phyloP scores from a whole-genome alignment of 1,284 basidiomycete genomes.

The Hortiboletus rubellus region DNA sequence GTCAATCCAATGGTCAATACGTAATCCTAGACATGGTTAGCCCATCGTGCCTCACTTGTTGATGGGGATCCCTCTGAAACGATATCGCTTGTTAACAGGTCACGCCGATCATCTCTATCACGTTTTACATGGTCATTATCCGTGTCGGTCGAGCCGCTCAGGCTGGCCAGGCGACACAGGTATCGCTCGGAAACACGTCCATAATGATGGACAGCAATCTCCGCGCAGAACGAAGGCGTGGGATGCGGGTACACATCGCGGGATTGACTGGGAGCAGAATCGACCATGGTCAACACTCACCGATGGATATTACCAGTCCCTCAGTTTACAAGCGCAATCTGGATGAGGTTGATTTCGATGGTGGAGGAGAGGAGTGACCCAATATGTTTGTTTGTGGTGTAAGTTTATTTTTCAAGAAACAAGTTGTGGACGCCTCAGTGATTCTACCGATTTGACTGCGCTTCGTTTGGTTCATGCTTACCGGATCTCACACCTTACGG shows the following conservation, averaged over 20 bases:
- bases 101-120: conserved; percentile 4
- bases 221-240: background rate
- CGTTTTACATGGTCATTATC: conserved; percentile 1
- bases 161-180: too few species aligned
- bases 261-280: background rate
- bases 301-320: background rate
- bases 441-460: too few species aligned
- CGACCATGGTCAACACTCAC: background rate
- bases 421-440: too few species aligned
- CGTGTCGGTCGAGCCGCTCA: background rate
- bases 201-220: background rate
- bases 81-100: background rate
- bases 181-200: background rate
- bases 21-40: conserved; percentile 5
- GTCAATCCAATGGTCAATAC: background rate
- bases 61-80: background rate
- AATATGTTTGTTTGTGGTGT: too few species aligned
- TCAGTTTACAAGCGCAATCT: too few species aligned
- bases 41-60: background rate
- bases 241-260: background rate
- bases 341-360: background rate
- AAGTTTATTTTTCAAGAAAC: too few species aligned
- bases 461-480: too few species aligned
- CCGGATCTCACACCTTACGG: too few species aligned
- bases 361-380: background rate